Evolutionary conservation across 164 flowering plant genomes (phyloP), one percentile per base, ranked within the genome.

Genomic region (Annona cherimola): DNA sequence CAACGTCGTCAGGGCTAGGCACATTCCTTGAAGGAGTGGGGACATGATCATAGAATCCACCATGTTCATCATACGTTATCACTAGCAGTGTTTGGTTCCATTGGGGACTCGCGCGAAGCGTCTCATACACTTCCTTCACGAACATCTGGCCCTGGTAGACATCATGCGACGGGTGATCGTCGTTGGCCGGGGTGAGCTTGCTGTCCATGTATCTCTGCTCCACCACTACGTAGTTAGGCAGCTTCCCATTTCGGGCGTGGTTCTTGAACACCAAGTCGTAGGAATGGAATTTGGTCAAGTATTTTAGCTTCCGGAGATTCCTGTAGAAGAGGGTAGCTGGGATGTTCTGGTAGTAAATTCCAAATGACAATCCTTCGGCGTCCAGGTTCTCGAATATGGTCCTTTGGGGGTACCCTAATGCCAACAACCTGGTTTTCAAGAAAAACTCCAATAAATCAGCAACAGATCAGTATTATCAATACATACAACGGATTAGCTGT

Each of bases 81-180:
- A 94, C 65, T 5, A 94, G 66, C 68, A 92, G 60, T 5, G 89
- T 88, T 60, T 94, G 71, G 73, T 92, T 94, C 99, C 99, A 94
- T 80, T 94, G 99, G 42, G 99, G 99, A 73, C 96, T 86, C 0
- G 84, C 80, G 73, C 98, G 83, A 57, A 94, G 78, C 35, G 90
- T 79, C 86, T 94, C 97, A 79, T 94, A 94, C 73, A 94, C 95
- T 80, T 90, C 96, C 86, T 94, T 94, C 70, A 94, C 90, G 4
- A 94, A 79, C 92, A 80, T 79, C 80, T 94, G 98, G 8, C 98
- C 98, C 39, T 86, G 77, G 45, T 82, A 86, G 45, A 94, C 97
- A 63, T 94, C 98, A 74, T 94, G 98, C 45, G 97, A 92, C 12
- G 98, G 98, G 67, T 94, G 98, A 65, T 94, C 98, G 74, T 94